phyloP scores from a whole-genome alignment of 2,329 filamentous ascomycete species.

The Ophiostoma triangulosporum region DNA sequence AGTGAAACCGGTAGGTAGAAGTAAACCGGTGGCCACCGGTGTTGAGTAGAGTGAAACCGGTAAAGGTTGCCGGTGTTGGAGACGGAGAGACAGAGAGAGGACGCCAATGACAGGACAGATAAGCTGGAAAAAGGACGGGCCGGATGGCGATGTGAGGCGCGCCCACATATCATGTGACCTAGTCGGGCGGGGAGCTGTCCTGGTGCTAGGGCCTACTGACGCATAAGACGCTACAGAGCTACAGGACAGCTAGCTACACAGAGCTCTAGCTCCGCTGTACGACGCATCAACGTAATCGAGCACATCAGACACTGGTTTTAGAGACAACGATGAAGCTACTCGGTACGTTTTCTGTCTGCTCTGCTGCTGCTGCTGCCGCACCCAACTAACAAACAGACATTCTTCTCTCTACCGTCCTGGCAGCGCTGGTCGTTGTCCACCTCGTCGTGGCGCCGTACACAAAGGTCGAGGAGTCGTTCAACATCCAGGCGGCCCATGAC shows the following conservation, averaged over 20 bases:
- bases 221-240: too few species aligned
- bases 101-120: neutral
- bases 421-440: conserved; percentile 52
- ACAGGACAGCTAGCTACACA: too few species aligned
- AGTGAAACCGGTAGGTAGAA: neutral
- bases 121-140: neutral
- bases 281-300: too few species aligned
- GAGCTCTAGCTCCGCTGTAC: too few species aligned
- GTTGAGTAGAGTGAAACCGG: neutral
- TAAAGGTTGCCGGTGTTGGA: neutral
- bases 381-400: neutral
- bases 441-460: conserved; percentile 71
- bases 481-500: conserved; percentile 87
- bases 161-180: neutral
- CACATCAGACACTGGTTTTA: too few species aligned
- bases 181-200: neutral
- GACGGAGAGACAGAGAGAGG: neutral
- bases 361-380: neutral
- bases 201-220: too few species aligned
- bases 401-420: conserved; percentile 26
- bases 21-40: neutral
- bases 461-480: conserved; percentile 98
- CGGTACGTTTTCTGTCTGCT: neutral
- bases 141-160: neutral
- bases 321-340: neutral